Evolutionary conservation across 768 basidiomycete genomes (phyloP), one percentile per base, ranked within the genome.

Genomic region (Rhodocollybia butyracea): DNA sequence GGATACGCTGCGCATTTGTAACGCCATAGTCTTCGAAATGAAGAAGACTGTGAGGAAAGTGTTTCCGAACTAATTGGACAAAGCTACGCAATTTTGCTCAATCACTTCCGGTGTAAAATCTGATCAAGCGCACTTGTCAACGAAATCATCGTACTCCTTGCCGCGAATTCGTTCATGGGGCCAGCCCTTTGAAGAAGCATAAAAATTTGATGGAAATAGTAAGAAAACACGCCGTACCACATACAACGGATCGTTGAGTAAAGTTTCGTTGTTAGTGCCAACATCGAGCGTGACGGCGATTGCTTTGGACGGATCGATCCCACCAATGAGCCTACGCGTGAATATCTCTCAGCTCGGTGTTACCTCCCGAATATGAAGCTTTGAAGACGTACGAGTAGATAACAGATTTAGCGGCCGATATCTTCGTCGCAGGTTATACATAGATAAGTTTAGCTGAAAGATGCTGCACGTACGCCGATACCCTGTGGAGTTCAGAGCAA

Each of bases 11-110:
- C 0, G 91, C 91, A 59, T 93, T 92, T 27, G 78, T 77, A 2
- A 89, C 83, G 3, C 90, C 90, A 58, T 92, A 92, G 62, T 94
- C 91, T 64, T 94, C 91, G 54, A 94, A 92, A 65, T 95, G 91
- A 3, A 90, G 71, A 3, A 93, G 75, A 63, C 78, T 74, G 24
- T 77, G 72, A 0, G 88, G 86, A 59, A 81, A 78, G 64, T 91
- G 68, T 65, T 91, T 91, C 43, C 84, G 78, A 6, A 92, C 83
- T 11, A 92, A 75, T 59, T 86, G 85, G 3, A 92, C 83, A 62
- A 94, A 90, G 61, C 86, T 88, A 58, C n/a, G 22, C 15, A 29
- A 41, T 30, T n/a, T 24, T n/a, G 24, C 13, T 13, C 8, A 21
- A 19, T 46, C 27, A 27, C 31, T 29, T 11, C 11, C 46, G 10